Evolutionary conservation across 2,329 filamentous ascomycete genomes (phyloP), one percentile per base, ranked within the genome.

Genomic region (Penicillium sp.): DNA sequence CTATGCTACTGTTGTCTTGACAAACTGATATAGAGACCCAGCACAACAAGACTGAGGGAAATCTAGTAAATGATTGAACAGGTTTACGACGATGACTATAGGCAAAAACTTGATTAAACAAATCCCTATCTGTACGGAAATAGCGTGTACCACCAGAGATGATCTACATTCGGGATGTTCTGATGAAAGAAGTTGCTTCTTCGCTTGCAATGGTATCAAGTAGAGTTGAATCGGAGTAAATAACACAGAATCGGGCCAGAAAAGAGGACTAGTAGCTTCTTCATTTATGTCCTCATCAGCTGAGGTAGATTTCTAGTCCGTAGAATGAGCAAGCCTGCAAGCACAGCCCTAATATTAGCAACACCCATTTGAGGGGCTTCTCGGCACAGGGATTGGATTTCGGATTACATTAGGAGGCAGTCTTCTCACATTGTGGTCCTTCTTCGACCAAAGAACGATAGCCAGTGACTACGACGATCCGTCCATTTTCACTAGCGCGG

Each of bases 1-100:
- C 60, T 59, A 22, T 57, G 7, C 25, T 55, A 19, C 58, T 71
- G 68, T 7, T 63, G 61, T 22, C 58, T 68, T 10, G 68, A 65
- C 19, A 72, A 61, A 19, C 59, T 45, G 43, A 71, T 57, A 4
- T 65, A 70, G 28, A 73, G 52, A 30, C 64, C 65, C 43, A 71
- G 64, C 52, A 71, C 64, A 37, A 71, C 46, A 49, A 68, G 26
- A 14, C 62, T 64, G 55, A 67, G 68, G n/a, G 67, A 19, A 30
- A 61, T 38, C 69, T 71, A 51, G 19, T 14, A 37, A n/a, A 26
- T 38, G 19, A 37, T 13, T 43, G 19, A 37, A 55, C 28, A 55
- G 45, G 6, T 35, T 38, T 1, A n/a, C 19, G 14, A 10, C 16
- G 19, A 19, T 4, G 7, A 10, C 6, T 40, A 5, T 30, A 25